Base-by-base conservation (phyloP, 768 basidiomycete genomes). In the Zangia roseola region DNA sequence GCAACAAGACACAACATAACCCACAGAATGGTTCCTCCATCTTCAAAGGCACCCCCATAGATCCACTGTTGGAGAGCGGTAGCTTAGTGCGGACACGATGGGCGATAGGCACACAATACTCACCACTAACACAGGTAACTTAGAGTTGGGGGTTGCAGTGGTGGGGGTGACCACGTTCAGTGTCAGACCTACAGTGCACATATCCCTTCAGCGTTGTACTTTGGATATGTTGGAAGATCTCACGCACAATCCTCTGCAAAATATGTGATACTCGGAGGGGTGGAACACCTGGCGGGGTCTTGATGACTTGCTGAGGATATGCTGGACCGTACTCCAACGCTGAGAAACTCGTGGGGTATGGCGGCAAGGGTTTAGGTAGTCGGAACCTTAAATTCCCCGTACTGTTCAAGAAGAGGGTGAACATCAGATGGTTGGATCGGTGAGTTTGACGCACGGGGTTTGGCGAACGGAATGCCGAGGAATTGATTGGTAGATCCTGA, bases 101-200 rank as follows among this genome's bases (percentile, higher is more conserved):
- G n/a, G n/a, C n/a, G n/a, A n/a, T n/a, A n/a, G n/a, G n/a, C n/a
- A n/a, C n/a, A n/a, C n/a, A n/a, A 23, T 7, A 69, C 78, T 39
- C 62, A 81, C 81, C 26, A 74, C 78, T n/a, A 79, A 65, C 9
- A 84, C 78, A 2, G 82, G 82, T 3, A 82, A 64, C 42, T 76
- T 76, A 10, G 73, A 73, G 0, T 57, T 56, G 2, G 74, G 46
- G 0, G 69, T 73, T 1, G 75, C 71, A 28, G 52, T 61, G 2
- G 63, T 59, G 5, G 82, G 80, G 43, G 70, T 73, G 24, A 79
- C 55, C n/a, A 83, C 73, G 52, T 83, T 81, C 31, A 84, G 49
- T 1, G 74, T 80, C 19, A 83, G 64, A 63, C 81, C 80, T 60
- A 23, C 6, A 2, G 13, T 20, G n/a, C 6, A 14, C 17, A 28